phyloP scores from a whole-genome alignment of 176 grass and related monocot species.

The Elaeis guineensis region DNA sequence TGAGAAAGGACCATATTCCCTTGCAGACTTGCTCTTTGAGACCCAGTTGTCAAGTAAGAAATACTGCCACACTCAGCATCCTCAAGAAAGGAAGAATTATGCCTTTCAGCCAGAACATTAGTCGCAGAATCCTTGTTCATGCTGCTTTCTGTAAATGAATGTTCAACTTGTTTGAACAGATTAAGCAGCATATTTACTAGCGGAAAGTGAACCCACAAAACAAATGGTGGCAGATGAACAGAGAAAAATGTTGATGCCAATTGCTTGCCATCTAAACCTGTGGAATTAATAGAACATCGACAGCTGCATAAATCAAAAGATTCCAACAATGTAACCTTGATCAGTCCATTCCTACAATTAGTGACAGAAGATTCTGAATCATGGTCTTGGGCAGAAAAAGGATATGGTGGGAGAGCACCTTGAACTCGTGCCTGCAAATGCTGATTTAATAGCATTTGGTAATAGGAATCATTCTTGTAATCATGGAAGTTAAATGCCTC shows the following conservation, averaged over 20 bases:
- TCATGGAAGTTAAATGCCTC: slow-evolving; percentile 1
- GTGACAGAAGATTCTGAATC: slow-evolving; percentile 14
- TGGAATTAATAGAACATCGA: slow-evolving; percentile 45
- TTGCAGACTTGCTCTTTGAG: slow-evolving; percentile 39
- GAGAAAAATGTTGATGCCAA: slow-evolving; percentile 46
- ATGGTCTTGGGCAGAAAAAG: slow-evolving; percentile 31
- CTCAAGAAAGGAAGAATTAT: slow-evolving; percentile 24
- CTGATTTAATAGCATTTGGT: slow-evolving; percentile 48
- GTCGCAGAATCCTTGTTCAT: slow-evolving; percentile 13
- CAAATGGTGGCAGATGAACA: slow-evolving; percentile 55
- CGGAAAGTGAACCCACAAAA: slow-evolving; percentile 83
- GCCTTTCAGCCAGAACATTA: slow-evolving; percentile 16
- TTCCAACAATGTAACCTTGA: slow-evolving; percentile 65
- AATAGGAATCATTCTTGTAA: slow-evolving; percentile 8
- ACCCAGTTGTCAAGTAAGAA: slow-evolving; percentile 20
- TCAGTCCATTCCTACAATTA: slow-evolving; percentile 18
- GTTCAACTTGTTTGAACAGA: slow-evolving; percentile 46
- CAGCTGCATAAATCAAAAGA: slow-evolving; percentile 64
- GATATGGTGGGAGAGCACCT: slow-evolving; percentile 52
- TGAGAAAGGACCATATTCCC: slow-evolving; percentile 46
- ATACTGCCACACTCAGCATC: slow-evolving; percentile 26
- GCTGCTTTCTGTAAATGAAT: slow-evolving; percentile 9
- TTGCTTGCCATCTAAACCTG: slow-evolving; percentile 43
- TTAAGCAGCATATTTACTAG: slow-evolving; percentile 53
- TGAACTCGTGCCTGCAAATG: slow-evolving; percentile 62